Evolutionary conservation across 208 protist species (phyloP), one percentile per base, ranked within the genome.

Genomic region (Acanthamoeba lenticulata): DNA sequence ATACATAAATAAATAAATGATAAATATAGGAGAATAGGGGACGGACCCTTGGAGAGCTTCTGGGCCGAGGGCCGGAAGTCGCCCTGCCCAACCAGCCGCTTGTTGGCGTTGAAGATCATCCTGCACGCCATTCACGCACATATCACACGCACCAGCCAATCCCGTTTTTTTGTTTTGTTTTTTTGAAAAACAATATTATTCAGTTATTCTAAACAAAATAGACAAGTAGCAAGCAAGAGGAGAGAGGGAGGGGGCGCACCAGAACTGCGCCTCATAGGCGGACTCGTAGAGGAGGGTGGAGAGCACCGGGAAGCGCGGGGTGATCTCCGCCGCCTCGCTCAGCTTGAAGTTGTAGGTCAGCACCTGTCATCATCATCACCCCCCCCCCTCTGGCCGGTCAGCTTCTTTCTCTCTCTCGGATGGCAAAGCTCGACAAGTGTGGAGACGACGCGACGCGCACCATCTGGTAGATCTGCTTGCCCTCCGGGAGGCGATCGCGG

Each of bases 401-500:
- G n/a, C n/a, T n/a, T n/a, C n/a, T 49, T 15, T 15, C 45, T 15
- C 45, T 19, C 15, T 49, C 15, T 5, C 45, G 45, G 9, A 49
- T 15, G 38, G 0, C 2, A 77, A 29, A 27, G 67, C 29, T 1
- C 9, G 38, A 7, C 1, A 21, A 5, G 2, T n/a, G 24, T 2
- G 9, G 34, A 1, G 57, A 65, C 27, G 27, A 32, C 1, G 27
- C 7, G 57, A 1, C 27, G 57, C 49, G 29, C 21, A 89, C 85
- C 89, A 93, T 93, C 52, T 93, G 60, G 65, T 93, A 93, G n/a
- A 93, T 93, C 62, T 72, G 62, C 38, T 32, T 49, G 32, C 89
- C 89, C 24, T 93, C 65, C 13, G 89, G 89, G 7, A 93, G 44
- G 19, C 42, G 32, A 32, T 93, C 89, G 29, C 89, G n/a, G 47